A percentile compares a stretch with the other conserved stretches of the same genome.
These are phyloP conservation scores for Fusarium sp. DNA, from an alignment of 2,329 filamentous ascomycete species.

Conservation along the genomic window DNA sequence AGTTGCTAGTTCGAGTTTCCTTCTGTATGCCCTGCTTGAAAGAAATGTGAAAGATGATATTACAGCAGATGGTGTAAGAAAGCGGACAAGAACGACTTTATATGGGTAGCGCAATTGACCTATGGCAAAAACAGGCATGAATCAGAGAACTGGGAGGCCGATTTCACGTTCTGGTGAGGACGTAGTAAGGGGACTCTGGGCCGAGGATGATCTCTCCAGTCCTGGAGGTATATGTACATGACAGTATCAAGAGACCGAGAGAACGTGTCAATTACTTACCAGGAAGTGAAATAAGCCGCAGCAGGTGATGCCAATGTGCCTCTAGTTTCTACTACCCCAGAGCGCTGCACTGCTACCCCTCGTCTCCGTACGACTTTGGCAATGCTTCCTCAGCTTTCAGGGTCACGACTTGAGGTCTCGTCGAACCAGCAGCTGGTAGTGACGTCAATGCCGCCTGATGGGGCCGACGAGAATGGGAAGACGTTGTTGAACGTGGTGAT, in stretches of 20 bases:
- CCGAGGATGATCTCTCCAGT: constrained; percentile 17
- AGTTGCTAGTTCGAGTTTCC: neutral
- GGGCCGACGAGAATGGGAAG: constrained; percentile 20
- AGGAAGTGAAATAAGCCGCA: constrained; percentile 27
- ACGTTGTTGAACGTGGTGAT: constrained; percentile 14
- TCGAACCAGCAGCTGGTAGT: constrained; percentile 23
- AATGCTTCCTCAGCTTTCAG: constrained; percentile 13
- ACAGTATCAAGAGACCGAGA: neutral
- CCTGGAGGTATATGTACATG: constrained; percentile 16
- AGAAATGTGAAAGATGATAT: neutral
- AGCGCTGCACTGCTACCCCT: constrained; percentile 17
- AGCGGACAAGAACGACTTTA: neutral
- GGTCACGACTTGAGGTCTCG: constrained; percentile 16
- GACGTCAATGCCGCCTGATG: constrained; percentile 47
- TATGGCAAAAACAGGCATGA: constrained; percentile 8
- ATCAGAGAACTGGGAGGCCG: constrained; percentile 16
- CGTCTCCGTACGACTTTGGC: constrained; percentile 23
- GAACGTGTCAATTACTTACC: constrained; percentile 32
- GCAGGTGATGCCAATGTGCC: constrained; percentile 31
- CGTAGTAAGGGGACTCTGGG: neutral
- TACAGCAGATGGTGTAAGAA: neutral
- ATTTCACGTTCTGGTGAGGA: constrained; percentile 7
- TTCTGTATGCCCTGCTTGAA: neutral
- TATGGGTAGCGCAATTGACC: constrained; percentile 9
- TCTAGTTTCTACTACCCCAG: constrained; percentile 23